These are phyloP conservation scores for Metschnikowia peoriensis DNA, from an alignment of 805 yeast species.

Conservation along the genomic window DNA sequence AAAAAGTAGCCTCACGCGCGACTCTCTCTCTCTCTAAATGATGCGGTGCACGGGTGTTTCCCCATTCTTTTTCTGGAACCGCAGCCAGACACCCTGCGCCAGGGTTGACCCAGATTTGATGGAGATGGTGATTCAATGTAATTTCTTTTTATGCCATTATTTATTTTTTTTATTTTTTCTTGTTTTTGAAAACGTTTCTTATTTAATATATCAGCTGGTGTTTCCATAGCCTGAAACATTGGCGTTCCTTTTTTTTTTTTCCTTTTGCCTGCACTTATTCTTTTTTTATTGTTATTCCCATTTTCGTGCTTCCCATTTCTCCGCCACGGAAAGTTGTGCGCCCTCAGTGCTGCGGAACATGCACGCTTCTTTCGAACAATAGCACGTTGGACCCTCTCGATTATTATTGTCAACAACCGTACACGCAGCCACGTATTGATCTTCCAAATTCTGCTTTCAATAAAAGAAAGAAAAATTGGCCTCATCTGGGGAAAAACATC, in stretches of 20 bases:
- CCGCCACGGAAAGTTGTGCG: background rate
- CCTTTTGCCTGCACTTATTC: background rate
- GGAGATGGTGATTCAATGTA: background rate
- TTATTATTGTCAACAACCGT: no score
- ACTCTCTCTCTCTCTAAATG: background rate
- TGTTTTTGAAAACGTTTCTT: no score
- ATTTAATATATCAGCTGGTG: no score
- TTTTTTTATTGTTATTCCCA: background rate
- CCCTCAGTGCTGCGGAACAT: background rate
- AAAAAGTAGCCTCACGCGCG: background rate
- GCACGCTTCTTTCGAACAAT: background rate
- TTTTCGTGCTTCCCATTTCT: background rate
- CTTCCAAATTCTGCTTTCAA: no score
- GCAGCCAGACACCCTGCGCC: background rate
- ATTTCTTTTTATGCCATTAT: background rate
- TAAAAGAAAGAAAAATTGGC: no score
- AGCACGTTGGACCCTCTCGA: background rate
- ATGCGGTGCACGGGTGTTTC: constrained; percentile 3
- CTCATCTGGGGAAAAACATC: no score
- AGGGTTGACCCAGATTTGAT: background rate
- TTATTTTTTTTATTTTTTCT: no score
- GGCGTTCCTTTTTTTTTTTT: no score
- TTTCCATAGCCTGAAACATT: no score
- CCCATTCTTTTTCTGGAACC: background rate
- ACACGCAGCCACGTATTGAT: no score